Conservation (phyloP, 2,329 filamentous ascomycete genomes). For the Aspergillus ochraceus region DNA sequence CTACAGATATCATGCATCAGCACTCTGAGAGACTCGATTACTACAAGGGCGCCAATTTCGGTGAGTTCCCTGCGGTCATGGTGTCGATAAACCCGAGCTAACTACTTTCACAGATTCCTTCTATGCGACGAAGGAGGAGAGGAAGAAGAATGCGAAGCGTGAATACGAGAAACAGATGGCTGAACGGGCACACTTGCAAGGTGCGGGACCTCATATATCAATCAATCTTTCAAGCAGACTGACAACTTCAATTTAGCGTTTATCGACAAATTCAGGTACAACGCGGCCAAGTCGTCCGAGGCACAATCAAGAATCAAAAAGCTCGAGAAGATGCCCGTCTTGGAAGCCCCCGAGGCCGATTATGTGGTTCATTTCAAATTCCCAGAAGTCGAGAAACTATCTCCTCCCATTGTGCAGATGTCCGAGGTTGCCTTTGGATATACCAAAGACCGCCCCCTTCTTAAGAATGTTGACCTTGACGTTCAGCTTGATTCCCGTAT, state of each 20-base stretch:
- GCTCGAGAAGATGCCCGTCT: slow-evolving; percentile 90
- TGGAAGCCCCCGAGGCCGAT: slow-evolving; percentile 86
- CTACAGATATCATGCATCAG: slow-evolving; percentile 98
- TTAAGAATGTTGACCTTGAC: slow-evolving; percentile 87
- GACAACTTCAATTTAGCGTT: slow-evolving; percentile 57
- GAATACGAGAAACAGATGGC: slow-evolving; percentile 99
- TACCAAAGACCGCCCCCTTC: slow-evolving; percentile 71
- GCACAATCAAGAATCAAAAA: slow-evolving; percentile 99
- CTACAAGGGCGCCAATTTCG: slow-evolving; percentile 95
- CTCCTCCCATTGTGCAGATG: slow-evolving; percentile 98
- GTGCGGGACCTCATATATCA: slow-evolving; percentile 26
- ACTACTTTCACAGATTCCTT: slow-evolving; percentile 65
- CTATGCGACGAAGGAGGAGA: slow-evolving; percentile 95
- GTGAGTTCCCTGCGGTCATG: slow-evolving; percentile 29
- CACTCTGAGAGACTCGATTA: slow-evolving; percentile 97
- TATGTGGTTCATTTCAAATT: slow-evolving; percentile 98
- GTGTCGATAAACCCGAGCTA: background rate
- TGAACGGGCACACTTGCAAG: slow-evolving; percentile 85
- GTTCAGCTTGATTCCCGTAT: slow-evolving; percentile 98
- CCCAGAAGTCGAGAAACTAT: slow-evolving; percentile 95
- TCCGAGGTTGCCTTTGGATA: slow-evolving; percentile 89
- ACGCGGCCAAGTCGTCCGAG: slow-evolving; percentile 97
- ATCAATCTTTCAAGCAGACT: background rate
- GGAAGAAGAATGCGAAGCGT: slow-evolving; percentile 91
- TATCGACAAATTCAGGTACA: slow-evolving; percentile 99